Evolutionary conservation across 306 rosid genomes (phyloP).

Genomic region (Hippophae tibetana): DNA sequence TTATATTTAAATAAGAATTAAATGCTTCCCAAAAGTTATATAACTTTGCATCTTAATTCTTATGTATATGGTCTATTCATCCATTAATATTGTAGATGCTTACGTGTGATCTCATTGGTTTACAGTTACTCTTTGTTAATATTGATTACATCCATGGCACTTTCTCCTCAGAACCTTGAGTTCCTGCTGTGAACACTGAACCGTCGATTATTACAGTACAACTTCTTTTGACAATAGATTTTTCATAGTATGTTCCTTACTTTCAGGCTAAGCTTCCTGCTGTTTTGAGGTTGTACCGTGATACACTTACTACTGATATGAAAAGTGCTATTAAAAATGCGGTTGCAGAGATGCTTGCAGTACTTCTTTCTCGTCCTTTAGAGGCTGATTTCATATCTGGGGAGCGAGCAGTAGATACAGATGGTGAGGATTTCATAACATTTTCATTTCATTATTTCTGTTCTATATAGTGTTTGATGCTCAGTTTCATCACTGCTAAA

Average conservation of each 20-base stretch:
- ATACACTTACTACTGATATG: slow-evolving; percentile 90
- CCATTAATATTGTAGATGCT: too few species aligned
- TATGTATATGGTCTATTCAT: too few species aligned
- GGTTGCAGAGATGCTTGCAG: slow-evolving; percentile 89
- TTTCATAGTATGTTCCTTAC: slow-evolving; percentile 13
- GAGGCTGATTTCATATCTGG: slow-evolving; percentile 73
- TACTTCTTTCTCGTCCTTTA: slow-evolving; percentile 62
- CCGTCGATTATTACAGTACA: too few species aligned
- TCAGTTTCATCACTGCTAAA: not conserved
- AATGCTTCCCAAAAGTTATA: too few species aligned
- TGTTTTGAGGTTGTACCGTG: slow-evolving; percentile 86
- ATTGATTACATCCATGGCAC: too few species aligned
- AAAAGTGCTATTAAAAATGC: slow-evolving; percentile 87
- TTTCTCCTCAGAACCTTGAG: not conserved
- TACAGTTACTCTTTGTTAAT: too few species aligned
- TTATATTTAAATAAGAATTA: too few species aligned
- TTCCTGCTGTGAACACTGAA: not conserved
- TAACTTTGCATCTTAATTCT: too few species aligned
- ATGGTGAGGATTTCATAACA: slow-evolving; percentile 53
- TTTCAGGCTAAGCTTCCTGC: slow-evolving; percentile 94
- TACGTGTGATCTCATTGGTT: too few species aligned
- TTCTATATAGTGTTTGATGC: not conserved
- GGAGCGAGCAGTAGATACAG: slow-evolving; percentile 68
- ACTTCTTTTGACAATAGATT: not conserved
- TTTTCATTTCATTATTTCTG: slow-evolving; percentile 14